phyloP scores from a whole-genome alignment of 2,329 filamentous ascomycete genomes.

The Thelonectria olida region DNA sequence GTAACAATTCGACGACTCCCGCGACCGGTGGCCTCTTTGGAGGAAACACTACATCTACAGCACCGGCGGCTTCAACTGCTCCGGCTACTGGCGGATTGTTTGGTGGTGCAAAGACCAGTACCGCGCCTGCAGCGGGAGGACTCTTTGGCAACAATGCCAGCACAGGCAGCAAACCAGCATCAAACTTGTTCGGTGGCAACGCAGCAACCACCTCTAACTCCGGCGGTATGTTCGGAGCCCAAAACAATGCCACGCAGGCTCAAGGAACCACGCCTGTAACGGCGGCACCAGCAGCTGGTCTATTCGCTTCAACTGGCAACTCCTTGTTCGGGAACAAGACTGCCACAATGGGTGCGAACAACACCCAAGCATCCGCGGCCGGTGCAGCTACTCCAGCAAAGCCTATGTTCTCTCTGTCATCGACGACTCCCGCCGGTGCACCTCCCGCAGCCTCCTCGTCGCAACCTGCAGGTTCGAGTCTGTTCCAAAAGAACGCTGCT shows the following conservation, averaged over 20 bases:
- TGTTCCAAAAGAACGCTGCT: conserved; percentile 37
- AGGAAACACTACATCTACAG: conserved; percentile 36
- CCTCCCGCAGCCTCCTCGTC: conserved; percentile 53
- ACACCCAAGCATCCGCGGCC: conserved; percentile 37
- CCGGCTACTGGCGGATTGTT: conserved; percentile 42
- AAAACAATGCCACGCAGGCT: conserved; percentile 37
- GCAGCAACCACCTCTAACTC: conserved; percentile 36
- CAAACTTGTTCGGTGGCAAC: conserved; percentile 40
- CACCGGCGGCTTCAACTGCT: conserved; percentile 36
- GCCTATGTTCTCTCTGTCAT: conserved; percentile 57
- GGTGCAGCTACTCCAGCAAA: conserved; percentile 54
- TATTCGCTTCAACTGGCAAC: conserved; percentile 42
- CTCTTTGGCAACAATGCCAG: conserved; percentile 36
- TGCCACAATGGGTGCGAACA: conserved; percentile 23
- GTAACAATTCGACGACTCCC: conserved; percentile 35
- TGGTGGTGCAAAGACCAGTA: conserved; percentile 40
- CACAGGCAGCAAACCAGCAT: conserved; percentile 30
- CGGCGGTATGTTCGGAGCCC: conserved; percentile 37
- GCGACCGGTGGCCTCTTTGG: conserved; percentile 40
- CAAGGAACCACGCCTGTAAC: conserved; percentile 36
- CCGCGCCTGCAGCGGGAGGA: conserved; percentile 36
- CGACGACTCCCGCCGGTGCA: conserved; percentile 65
- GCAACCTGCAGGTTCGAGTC: conserved; percentile 35
- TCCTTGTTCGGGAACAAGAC: conserved; percentile 32
- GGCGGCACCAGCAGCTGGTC: conserved; percentile 38